Evolutionary conservation across 2,329 filamentous ascomycete genomes (phyloP), one percentile per base, ranked within the genome.

Genomic region (Ophiostoma pallidulum): DNA sequence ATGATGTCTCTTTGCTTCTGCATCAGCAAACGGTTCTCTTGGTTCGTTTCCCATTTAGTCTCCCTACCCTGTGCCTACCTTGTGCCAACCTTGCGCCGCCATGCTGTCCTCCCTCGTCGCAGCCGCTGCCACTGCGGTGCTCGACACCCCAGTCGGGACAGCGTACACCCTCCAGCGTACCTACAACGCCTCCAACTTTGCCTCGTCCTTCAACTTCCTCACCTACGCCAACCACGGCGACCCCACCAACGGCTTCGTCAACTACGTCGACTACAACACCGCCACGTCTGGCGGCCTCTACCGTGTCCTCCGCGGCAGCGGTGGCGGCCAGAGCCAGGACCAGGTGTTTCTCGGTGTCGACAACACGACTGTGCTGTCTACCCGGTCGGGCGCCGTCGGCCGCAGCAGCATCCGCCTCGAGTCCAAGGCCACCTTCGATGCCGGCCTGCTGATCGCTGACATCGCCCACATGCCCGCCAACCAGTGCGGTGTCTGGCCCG

Each of bases 391-490:
- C 31, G n/a, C 13, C 73, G n/a, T 50, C 54, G 31, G 57, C 20
- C 62, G 72, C 4, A 61, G 64, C 13, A 71, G 68, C 45, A 59
- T 77, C 8, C 69, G 73, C 13, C 54, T 76, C 5, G 64, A 64
- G 31, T 69, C 66, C 56, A 70, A 69, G 51, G 63, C 66, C 38
- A 63, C 60, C 10, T 74, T 73, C 55, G 65, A 68, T 50, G 57
- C 60, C 22, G 72, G 72, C 19, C 59, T 73, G n/a, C 60, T 77
- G 31, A 64, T 72, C 3, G 58, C 54, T 8, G 72, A 76, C 55
- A 63, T 76, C 43, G 63, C 63, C 22, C 73, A 76, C 51, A 73
- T 75, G 61, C 73, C 73, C 1, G 65, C 64, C 9, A 69, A 67
- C 28, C 54, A 58, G 19, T 74, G 68, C 51, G 73, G 73, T 18